Conservation (phyloP, 148 eudicot species). For the Spergularia bocconei region DNA sequence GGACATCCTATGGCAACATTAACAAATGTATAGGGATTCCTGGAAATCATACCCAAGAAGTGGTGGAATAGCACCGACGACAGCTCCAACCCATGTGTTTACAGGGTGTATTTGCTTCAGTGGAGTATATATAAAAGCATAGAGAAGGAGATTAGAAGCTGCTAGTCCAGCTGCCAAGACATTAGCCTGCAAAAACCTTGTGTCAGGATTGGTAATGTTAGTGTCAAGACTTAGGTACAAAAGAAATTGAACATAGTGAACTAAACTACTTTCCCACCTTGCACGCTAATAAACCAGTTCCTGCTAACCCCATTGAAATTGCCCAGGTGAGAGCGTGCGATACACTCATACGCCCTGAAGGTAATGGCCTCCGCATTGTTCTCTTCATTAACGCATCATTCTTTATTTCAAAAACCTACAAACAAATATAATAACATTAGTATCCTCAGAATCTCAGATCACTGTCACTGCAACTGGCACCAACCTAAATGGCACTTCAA, state of each 20-base stretch:
- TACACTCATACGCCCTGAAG: constrained; percentile 74
- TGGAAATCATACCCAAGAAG: constrained; percentile 74
- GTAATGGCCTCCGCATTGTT: constrained; percentile 81
- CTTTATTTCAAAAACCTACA: constrained; percentile 74
- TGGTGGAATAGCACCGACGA: constrained; percentile 99
- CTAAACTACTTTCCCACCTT: constrained; percentile 49
- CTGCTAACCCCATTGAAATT: constrained; percentile 69
- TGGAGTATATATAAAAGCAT: constrained; percentile 93
- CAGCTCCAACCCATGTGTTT: constrained; percentile 98
- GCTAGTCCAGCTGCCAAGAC: constrained; percentile 96
- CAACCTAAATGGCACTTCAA: neutral
- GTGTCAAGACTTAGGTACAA: constrained; percentile 20
- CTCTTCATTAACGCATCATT: constrained; percentile 94
- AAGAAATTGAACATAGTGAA: constrained; percentile 1
- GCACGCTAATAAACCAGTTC: constrained; percentile 76
- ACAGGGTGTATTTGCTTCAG: constrained; percentile 94
- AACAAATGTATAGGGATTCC: neutral
- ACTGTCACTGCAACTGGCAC: neutral
- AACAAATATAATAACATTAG: neutral
- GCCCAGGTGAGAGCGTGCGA: constrained; percentile 89
- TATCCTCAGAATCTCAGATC: neutral
- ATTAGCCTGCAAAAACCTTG: constrained; percentile 96
- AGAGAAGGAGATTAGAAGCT: constrained; percentile 81
- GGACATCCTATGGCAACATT: neutral
- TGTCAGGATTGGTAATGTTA: constrained; percentile 45